These are phyloP conservation scores for Xylaria sp. DNA, from an alignment of 2,329 filamentous ascomycete genomes.

Conservation along the genomic window DNA sequence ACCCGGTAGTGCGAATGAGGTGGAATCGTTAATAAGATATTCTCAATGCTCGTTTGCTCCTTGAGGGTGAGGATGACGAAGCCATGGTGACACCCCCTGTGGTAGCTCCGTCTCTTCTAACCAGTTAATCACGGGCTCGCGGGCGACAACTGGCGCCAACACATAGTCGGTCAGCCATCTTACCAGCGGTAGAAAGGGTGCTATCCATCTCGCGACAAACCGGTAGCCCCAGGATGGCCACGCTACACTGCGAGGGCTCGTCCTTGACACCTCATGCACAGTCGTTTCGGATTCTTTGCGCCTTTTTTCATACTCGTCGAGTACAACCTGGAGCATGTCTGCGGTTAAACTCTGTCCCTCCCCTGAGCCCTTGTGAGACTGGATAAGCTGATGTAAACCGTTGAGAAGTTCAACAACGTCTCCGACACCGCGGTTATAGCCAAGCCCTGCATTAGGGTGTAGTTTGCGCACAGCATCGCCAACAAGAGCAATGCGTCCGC, in stretches of 20 bases:
- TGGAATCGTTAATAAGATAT: too few relatives aligned
- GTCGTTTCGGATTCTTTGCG: constrained; percentile 38
- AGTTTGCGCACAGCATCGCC: constrained; percentile 52
- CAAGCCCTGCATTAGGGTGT: constrained; percentile 49
- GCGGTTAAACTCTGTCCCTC: constrained; percentile 7
- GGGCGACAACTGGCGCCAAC: constrained; percentile 29
- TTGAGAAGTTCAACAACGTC: constrained; percentile 45
- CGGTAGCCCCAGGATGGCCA: constrained; percentile 37
- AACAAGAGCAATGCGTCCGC: constrained; percentile 48
- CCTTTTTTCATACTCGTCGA: constrained; percentile 41
- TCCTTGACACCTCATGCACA: constrained; percentile 37
- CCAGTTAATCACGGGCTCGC: constrained; percentile 42
- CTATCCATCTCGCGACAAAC: constrained; percentile 39
- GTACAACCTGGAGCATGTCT: constrained; percentile 35
- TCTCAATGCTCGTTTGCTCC: too few relatives aligned
- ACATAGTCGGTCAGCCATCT: constrained; percentile 29
- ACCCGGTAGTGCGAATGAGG: too few relatives aligned
- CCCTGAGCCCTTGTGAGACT: background rate
- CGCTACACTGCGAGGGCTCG: constrained; percentile 22
- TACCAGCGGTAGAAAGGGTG: constrained; percentile 21
- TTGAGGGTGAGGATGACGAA: constrained; percentile 21
- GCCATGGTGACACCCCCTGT: constrained; percentile 32
- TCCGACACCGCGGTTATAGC: constrained; percentile 49
- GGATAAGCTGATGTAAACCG: constrained; percentile 41
- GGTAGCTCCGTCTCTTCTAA: constrained; percentile 39